Percentiles rank a stretch among this genome's conserved stretches.
Conservation (phyloP, 1,139 yeast species). For the Yamadazyma mexicana region DNA sequence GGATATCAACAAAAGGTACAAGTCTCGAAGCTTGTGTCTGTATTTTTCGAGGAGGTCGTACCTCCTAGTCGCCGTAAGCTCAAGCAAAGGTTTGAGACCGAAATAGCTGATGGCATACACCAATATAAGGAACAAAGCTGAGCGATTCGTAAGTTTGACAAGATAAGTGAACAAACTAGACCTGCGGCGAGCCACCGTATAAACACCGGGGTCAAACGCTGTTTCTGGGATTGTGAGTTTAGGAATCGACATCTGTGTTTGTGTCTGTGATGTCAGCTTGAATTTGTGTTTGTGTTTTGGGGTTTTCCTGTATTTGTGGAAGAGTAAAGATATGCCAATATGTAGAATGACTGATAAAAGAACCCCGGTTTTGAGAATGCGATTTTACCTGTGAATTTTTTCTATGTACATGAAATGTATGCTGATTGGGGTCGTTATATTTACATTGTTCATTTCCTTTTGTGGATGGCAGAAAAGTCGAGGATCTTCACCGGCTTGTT, state of each 20-base stretch:
- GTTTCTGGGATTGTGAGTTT: constrained; percentile 45
- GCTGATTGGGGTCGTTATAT: no score
- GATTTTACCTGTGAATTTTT: not conserved
- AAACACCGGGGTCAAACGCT: constrained; percentile 36
- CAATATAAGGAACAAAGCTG: constrained; percentile 31
- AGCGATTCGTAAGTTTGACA: constrained; percentile 35
- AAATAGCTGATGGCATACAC: constrained; percentile 35
- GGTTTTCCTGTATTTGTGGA: no score
- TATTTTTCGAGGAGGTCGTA: constrained; percentile 37
- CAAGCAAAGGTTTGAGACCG: constrained; percentile 38
- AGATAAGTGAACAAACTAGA: constrained; percentile 31
- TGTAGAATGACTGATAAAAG: not conserved
- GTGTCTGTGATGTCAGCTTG: no score
- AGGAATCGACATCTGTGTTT: constrained; percentile 27
- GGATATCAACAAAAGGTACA: constrained; percentile 35
- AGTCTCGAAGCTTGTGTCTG: constrained; percentile 35
- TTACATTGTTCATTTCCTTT: no score
- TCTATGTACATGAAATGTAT: not conserved
- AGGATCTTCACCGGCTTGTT: not conserved
- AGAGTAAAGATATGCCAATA: not conserved
- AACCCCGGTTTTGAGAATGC: not conserved
- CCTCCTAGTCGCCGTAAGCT: constrained; percentile 28
- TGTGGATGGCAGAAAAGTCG: not conserved
- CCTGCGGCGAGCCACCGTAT: constrained; percentile 20
- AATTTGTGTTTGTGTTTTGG: no score